Evolutionary conservation across 2,329 filamentous ascomycete species (phyloP).

Genomic region (Coccinonectria pachysandricola): DNA sequence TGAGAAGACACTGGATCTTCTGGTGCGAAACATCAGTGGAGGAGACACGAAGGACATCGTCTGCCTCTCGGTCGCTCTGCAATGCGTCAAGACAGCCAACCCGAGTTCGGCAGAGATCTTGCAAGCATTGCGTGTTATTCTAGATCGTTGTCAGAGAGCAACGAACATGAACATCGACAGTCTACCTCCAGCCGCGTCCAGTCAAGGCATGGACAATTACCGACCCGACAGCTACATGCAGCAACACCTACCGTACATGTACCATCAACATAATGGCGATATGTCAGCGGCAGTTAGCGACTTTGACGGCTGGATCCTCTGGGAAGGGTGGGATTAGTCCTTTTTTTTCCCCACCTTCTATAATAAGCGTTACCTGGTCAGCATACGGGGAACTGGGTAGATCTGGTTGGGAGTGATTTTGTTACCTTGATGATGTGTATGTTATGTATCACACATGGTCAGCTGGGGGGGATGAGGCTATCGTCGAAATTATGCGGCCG

Average conservation of each 20-base stretch:
- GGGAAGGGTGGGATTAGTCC: constrained; percentile 30
- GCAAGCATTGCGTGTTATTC: constrained; percentile 29
- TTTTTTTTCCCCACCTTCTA: background rate
- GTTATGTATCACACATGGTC: no score
- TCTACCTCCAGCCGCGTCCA: constrained; percentile 9
- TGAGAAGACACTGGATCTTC: constrained; percentile 35
- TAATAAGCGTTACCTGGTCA: no score
- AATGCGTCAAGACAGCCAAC: constrained; percentile 33
- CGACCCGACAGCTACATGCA: constrained; percentile 20
- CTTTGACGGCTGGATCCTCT: constrained; percentile 28
- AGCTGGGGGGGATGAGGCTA: no score
- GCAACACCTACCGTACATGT: constrained; percentile 19
- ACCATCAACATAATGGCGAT: constrained; percentile 19
- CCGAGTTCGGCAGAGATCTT: constrained; percentile 32
- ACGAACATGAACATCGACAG: constrained; percentile 33
- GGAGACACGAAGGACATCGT: constrained; percentile 41
- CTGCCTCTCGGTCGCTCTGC: constrained; percentile 36
- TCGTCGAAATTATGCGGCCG: no score
- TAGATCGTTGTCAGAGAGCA: constrained; percentile 35
- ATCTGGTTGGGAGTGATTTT: no score
- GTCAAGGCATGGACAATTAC: constrained; percentile 8
- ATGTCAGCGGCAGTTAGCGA: constrained; percentile 18
- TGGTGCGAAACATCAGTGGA: constrained; percentile 36
- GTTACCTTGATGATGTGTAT: no score
- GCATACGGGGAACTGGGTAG: no score